phyloP scores from a whole-genome alignment of 176 grass and related monocot genomes.

The Phoenix dactylifera region DNA sequence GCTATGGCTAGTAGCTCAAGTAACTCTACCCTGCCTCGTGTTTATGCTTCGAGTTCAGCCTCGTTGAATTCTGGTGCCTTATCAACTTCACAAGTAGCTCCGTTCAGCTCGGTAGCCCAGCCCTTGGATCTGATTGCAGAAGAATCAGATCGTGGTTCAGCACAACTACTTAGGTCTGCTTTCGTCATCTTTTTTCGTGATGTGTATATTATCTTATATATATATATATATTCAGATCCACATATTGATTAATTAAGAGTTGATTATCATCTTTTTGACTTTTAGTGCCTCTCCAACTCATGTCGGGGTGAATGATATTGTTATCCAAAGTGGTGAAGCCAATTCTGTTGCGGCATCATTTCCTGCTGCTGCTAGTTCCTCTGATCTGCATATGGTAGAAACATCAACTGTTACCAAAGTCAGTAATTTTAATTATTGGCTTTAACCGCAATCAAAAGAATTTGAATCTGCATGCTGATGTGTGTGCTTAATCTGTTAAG shows the following conservation, averaged over 20 bases:
- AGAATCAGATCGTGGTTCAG: conserved; percentile 34
- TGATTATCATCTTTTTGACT: conserved; percentile 12
- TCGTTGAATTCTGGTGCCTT: conserved; percentile 22
- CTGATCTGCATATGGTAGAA: conserved; percentile 45
- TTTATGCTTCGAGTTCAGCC: conserved; percentile 58
- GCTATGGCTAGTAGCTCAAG: conserved; percentile 20
- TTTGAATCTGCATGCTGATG: conserved; percentile 20
- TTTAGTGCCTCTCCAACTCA: conserved; percentile 43
- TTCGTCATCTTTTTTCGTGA: background rate
- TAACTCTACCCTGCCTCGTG: conserved; percentile 40
- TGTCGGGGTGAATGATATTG: conserved; percentile 30
- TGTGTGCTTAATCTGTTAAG: conserved; percentile 27
- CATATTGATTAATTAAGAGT: background rate
- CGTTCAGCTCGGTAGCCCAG: conserved; percentile 38
- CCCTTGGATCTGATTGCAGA: conserved; percentile 53
- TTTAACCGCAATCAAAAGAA: background rate
- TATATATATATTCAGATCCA: too few species aligned
- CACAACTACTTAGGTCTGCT: conserved; percentile 44
- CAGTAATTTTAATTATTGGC: conserved; percentile 18
- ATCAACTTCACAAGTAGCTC: conserved; percentile 40
- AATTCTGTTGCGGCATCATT: conserved; percentile 38
- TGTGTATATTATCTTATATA: background rate
- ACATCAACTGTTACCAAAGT: conserved; percentile 32
- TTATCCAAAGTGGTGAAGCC: conserved; percentile 37
- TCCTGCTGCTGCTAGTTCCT: conserved; percentile 36